Percentiles rank a stretch among this genome's conserved stretches.
Evolutionary conservation across 1,139 yeast genomes (phyloP).

Genomic region (Taiozyma sp.): DNA sequence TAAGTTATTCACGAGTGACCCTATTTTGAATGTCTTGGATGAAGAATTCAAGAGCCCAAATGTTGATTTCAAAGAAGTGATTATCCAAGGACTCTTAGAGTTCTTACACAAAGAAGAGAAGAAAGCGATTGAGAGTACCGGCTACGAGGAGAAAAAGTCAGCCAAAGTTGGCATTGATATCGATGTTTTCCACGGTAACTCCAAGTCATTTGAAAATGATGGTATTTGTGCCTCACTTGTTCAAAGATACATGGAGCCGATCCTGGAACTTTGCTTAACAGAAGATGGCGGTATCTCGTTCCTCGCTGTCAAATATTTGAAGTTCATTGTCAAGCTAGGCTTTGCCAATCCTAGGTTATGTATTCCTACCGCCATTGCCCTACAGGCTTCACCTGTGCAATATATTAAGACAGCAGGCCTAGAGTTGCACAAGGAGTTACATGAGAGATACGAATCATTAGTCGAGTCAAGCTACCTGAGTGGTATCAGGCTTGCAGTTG

Average conservation of each 20-base stretch:
- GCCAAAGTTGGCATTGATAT: constrained; percentile 34
- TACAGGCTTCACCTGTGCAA: constrained; percentile 49
- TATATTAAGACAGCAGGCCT: constrained; percentile 45
- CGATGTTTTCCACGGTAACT: constrained; percentile 50
- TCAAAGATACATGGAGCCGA: constrained; percentile 51
- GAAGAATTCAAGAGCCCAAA: constrained; percentile 35
- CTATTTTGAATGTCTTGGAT: constrained; percentile 51
- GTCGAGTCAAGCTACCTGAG: constrained; percentile 61
- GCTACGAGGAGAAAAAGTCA: constrained; percentile 31
- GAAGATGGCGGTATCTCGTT: constrained; percentile 42
- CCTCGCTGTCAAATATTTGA: constrained; percentile 50
- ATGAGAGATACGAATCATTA: constrained; percentile 65
- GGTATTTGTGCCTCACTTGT: constrained; percentile 71
- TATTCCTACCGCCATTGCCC: constrained; percentile 64
- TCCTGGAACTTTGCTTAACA: constrained; percentile 45
- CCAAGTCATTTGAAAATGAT: constrained; percentile 47
- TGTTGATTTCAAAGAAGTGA: constrained; percentile 40
- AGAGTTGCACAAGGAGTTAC: constrained; percentile 49
- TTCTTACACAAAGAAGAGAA: constrained; percentile 53
- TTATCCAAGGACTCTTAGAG: constrained; percentile 50
- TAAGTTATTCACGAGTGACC: constrained; percentile 51
- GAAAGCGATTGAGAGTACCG: constrained; percentile 35
- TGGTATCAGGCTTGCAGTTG: constrained; percentile 55
- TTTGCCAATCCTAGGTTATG: constrained; percentile 71
- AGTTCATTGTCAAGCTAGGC: constrained; percentile 55